A percentile compares a stretch with the other conserved stretches of the same genome.
phyloP scores from a whole-genome alignment of 306 rosid genomes.

The Luffa aegyptiaca region DNA sequence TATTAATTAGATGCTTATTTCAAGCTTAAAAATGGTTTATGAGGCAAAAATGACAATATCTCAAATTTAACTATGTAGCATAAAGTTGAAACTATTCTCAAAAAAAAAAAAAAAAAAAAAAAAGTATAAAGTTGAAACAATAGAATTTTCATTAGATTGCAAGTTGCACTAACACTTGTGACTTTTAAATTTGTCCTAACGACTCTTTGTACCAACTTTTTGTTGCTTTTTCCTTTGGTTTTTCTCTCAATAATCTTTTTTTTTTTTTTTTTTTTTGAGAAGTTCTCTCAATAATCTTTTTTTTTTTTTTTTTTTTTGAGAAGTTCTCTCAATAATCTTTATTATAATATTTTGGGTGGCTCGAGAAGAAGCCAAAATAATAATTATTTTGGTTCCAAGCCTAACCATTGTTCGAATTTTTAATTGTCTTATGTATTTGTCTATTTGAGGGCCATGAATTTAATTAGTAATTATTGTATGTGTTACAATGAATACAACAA shows the following conservation, averaged over 20 bases:
- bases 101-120: too few relatives aligned
- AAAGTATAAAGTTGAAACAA: neutral
- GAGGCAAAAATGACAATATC: too few relatives aligned
- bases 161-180: neutral
- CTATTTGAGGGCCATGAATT: neutral
- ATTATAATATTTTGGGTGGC: constrained; percentile 7
- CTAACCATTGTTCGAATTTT: neutral
- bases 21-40: too few relatives aligned
- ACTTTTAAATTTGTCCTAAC: neutral
- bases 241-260: neutral
- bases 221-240: neutral
- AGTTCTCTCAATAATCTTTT: too few relatives aligned
- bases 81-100: neutral
- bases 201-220: neutral
- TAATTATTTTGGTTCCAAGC: neutral
- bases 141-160: neutral
- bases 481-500: neutral
- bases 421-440: neutral
- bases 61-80: neutral
- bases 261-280: too few relatives aligned
- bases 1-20: too few relatives aligned
- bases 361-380: neutral
- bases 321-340: neutral
- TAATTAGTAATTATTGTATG: neutral
- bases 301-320: too few relatives aligned